Percentiles rank a stretch among this genome's conserved stretches.
Evolutionary conservation across 2,329 filamentous ascomycete species (phyloP).

Genomic region (Calonectria henricotiae): DNA sequence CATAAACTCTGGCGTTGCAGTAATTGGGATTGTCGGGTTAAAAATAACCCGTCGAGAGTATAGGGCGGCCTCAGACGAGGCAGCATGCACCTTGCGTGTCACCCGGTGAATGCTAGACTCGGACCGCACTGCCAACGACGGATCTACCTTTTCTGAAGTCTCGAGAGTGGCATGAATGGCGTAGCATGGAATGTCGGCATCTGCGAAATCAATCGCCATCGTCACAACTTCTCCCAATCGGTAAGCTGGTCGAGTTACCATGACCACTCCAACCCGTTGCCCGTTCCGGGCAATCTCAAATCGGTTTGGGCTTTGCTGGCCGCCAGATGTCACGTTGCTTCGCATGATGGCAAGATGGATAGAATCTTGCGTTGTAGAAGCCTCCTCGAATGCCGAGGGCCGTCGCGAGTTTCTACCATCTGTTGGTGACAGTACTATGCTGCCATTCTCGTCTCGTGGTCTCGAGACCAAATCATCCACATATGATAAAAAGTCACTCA

Average conservation of each 20-base stretch:
- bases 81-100: constrained; percentile 86
- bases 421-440: constrained; percentile 81
- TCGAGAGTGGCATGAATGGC: constrained; percentile 89
- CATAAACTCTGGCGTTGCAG: constrained; percentile 90
- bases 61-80: constrained; percentile 85
- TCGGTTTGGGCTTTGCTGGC: constrained; percentile 88
- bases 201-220: constrained; percentile 86
- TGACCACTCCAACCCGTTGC: constrained; percentile 91
- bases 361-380: constrained; percentile 81
- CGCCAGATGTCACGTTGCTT: constrained; percentile 78
- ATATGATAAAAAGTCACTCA: constrained; percentile 82
- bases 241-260: constrained; percentile 90
- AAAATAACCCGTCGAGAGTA: constrained; percentile 87
- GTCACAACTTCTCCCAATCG: constrained; percentile 90
- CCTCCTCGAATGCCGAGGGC: constrained; percentile 71
- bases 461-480: constrained; percentile 82
- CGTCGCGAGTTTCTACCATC: constrained; percentile 72
- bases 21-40: constrained; percentile 85
- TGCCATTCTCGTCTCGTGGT: constrained; percentile 68
- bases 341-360: constrained; percentile 94
- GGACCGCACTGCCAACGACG: constrained; percentile 85
- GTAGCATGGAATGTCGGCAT: constrained; percentile 86
- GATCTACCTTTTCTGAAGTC: constrained; percentile 87
- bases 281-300: constrained; percentile 96
- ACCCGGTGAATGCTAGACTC: constrained; percentile 89